Percentiles rank a stretch among this genome's conserved stretches.
These are phyloP conservation scores for Candida neerlandica DNA, from an alignment of 1,139 yeast species.

Conservation along the genomic window DNA sequence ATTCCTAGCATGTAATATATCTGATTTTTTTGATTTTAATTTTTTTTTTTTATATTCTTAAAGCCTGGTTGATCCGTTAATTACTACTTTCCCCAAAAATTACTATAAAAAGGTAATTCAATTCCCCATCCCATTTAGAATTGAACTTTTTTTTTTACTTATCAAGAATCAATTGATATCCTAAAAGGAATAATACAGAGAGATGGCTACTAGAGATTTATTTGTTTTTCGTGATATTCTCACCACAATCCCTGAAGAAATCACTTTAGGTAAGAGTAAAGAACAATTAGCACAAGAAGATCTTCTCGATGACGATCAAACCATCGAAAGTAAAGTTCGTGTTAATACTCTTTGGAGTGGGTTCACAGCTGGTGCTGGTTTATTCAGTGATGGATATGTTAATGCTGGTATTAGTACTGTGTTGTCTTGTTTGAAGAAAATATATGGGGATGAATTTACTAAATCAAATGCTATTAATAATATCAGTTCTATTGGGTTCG, in stretches of 20 bases:
- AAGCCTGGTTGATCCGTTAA: no score
- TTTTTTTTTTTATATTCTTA: no score
- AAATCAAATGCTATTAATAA: conserved; percentile 71
- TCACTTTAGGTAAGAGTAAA: conserved; percentile 29
- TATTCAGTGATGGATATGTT: conserved; percentile 89
- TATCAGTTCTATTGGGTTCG: conserved; percentile 87
- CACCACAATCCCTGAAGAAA: conserved; percentile 23
- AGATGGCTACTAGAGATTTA: conserved; percentile 54
- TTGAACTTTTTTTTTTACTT: no score
- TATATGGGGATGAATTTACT: conserved; percentile 67
- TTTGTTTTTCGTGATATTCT: conserved; percentile 51
- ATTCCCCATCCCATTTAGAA: no score
- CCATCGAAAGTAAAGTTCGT: conserved; percentile 22
- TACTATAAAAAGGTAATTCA: no score
- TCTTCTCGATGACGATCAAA: conserved; percentile 21
- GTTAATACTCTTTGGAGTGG: conserved; percentile 64
- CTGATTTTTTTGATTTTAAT: no score
- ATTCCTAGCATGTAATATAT: no score
- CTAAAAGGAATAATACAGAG: no score
- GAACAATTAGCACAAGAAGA: conserved; percentile 27
- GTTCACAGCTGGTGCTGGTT: conserved; percentile 86
- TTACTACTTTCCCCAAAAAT: no score
- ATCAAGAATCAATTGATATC: no score
- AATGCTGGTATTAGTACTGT: conserved; percentile 82
- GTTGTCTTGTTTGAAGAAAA: conserved; percentile 60